Evolutionary conservation across 805 yeast genomes (phyloP).

Genomic region (Kuraishia hungarica): DNA sequence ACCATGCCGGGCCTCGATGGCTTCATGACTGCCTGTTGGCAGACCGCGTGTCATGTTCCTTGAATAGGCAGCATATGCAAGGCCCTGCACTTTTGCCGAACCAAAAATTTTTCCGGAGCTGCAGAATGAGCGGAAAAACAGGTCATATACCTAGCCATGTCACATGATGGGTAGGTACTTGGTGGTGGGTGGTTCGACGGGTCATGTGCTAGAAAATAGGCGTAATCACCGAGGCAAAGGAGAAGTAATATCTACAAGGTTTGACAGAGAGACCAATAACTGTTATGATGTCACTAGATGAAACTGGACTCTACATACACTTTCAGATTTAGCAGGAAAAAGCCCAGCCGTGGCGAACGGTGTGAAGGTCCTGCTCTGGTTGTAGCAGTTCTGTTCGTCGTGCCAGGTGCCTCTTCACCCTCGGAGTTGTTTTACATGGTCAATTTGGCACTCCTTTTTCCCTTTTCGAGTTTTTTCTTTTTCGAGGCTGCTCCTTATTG

Average conservation of each 20-base stretch:
- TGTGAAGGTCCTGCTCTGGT: neutral
- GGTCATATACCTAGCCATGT: neutral
- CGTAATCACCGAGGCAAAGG: neutral
- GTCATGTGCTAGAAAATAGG: neutral
- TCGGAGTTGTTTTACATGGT: neutral
- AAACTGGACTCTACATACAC: too few species aligned
- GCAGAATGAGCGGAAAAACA: neutral
- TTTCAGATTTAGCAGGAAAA: too few species aligned
- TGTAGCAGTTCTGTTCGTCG: neutral
- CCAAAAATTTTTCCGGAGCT: neutral
- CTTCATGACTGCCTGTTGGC: neutral
- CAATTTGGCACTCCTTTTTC: too few species aligned
- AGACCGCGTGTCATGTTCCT: neutral
- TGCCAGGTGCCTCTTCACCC: neutral
- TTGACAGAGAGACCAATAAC: neutral
- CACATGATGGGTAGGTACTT: neutral
- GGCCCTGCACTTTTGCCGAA: neutral
- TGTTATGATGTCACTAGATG: neutral
- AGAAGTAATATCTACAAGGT: neutral
- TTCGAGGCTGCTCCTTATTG: too few species aligned
- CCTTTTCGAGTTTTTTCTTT: too few species aligned
- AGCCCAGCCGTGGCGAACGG: neutral
- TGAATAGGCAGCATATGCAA: neutral
- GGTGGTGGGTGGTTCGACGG: neutral
- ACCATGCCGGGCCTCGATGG: neutral